Evolutionary conservation across 306 rosid species (phyloP).

Genomic region (Vachellia pachyceras): DNA sequence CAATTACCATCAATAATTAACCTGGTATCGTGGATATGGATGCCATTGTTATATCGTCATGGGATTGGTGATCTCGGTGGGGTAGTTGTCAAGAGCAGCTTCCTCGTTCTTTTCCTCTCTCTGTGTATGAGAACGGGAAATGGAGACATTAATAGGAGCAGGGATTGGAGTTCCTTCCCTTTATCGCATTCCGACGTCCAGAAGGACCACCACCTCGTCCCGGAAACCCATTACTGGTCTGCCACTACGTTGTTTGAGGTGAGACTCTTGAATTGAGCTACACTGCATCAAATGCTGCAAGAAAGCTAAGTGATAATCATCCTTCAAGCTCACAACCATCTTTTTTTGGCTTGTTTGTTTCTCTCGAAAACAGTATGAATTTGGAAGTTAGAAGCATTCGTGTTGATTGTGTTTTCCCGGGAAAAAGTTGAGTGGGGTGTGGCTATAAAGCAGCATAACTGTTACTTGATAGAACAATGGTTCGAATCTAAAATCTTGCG

Average conservation of each 20-base stretch:
- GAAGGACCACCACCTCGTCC: background rate
- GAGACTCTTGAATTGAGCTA: conserved; percentile 10
- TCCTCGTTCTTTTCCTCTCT: background rate
- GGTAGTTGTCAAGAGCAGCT: background rate
- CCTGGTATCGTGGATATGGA: background rate
- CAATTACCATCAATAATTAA: background rate
- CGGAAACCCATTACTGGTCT: conserved; percentile 39
- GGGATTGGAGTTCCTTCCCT: conserved; percentile 41
- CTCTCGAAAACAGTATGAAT: background rate
- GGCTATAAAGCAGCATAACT: conserved; percentile 2
- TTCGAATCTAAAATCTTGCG: background rate
- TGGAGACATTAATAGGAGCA: conserved; percentile 44
- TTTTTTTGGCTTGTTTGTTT: background rate
- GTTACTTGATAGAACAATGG: background rate
- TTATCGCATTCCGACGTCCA: conserved; percentile 25
- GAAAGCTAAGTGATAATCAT: background rate
- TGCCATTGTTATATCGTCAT: background rate
- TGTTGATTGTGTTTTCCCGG: conserved; percentile 6
- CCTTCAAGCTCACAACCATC: conserved; percentile 8
- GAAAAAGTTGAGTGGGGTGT: conserved; percentile 18
- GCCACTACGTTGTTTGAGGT: conserved; percentile 57
- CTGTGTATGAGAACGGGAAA: conserved; percentile 14
- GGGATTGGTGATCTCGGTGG: background rate
- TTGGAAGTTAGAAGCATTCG: background rate
- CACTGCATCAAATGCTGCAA: background rate